Base-by-base conservation (phyloP, 192 early-diverging fungal genomes). In the Geranomyces michiganensis region DNA sequence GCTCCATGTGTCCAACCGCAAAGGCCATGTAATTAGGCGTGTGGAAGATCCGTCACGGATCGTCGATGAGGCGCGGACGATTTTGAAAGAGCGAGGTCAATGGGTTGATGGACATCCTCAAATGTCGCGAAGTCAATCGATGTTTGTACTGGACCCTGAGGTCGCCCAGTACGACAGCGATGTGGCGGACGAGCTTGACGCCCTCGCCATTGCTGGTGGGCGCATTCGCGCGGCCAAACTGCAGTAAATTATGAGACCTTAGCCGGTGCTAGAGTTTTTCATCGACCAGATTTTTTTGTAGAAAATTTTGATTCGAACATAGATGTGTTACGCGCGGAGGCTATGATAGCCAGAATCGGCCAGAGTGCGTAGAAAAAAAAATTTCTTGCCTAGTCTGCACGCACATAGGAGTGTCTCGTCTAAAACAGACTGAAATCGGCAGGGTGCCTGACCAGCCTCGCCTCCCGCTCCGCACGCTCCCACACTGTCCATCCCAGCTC, bases 31-130 rank as follows among this genome's bases (percentile, higher is more conserved):
- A 14, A 46, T 51, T 24, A 26, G 5, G 12, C 45, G 31, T 30
- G 48, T 71, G n/a, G 6, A 29, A 1, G 48, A 63, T 33, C 60
- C 70, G 15, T 14, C 63, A 10, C 24, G 8, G n/a, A 71, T 71
- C 43, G 32, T 71, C 7, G 70, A 61, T 22, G 61, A 61, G 44
- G 70, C 70, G 44, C 19, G 48, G 46, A 27, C 24, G 14, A 64
- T 71, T 32, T 47, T 71, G 60, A 47, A 24, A 1, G 36, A 15
- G 30, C 41, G 70, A 12, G 61, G 61, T 3, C 59, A 71, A 26
- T 71, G 70, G 70, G n/a, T 33, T 17, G 68, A 29, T 17, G 51
- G 51, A 5, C 58, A 68, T 14, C 66, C 66, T 6, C 17, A 24
- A 51, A 33, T 68, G 66, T 68, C 66, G 3, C 47, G 66, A 7